phyloP scores from a whole-genome alignment of 352 stramenopile genomes.

The Globisporangium radiosum region DNA sequence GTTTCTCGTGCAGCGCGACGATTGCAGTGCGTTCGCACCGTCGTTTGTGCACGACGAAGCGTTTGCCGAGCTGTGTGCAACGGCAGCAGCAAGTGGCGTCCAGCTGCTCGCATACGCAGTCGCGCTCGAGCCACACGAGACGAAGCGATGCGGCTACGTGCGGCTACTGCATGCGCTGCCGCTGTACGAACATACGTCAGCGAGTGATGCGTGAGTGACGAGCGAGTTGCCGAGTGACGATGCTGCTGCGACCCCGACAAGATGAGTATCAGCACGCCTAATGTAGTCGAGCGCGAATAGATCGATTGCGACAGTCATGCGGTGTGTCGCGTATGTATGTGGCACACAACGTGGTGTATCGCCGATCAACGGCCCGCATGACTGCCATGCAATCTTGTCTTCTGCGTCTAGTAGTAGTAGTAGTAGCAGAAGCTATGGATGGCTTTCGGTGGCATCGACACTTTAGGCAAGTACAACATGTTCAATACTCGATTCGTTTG shows the following conservation, averaged over 20 bases:
- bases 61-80: conserved; percentile 55
- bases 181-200: conserved; percentile 13
- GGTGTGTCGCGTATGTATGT: no score
- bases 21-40: conserved; percentile 65
- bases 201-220: background rate
- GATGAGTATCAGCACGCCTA: no score
- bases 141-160: conserved; percentile 21
- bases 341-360: no score
- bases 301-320: no score
- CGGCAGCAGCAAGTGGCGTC: conserved; percentile 41
- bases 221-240: no score
- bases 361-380: no score
- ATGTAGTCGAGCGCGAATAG: no score
- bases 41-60: conserved; percentile 54
- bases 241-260: no score
- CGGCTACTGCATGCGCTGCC: conserved; percentile 33
- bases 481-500: no score
- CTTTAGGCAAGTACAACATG: no score
- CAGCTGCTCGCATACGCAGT: conserved; percentile 59
- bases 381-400: no score
- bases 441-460: no score
- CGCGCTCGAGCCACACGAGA: conserved; percentile 40
- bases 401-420: background rate
- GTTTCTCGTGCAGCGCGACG: conserved; percentile 74
- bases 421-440: background rate